Percentiles rank a stretch among this genome's conserved stretches.
These are phyloP conservation scores for Scopulariopsis brevicaulis DNA, from an alignment of 2,329 filamentous ascomycete species.

Conservation along the genomic window DNA sequence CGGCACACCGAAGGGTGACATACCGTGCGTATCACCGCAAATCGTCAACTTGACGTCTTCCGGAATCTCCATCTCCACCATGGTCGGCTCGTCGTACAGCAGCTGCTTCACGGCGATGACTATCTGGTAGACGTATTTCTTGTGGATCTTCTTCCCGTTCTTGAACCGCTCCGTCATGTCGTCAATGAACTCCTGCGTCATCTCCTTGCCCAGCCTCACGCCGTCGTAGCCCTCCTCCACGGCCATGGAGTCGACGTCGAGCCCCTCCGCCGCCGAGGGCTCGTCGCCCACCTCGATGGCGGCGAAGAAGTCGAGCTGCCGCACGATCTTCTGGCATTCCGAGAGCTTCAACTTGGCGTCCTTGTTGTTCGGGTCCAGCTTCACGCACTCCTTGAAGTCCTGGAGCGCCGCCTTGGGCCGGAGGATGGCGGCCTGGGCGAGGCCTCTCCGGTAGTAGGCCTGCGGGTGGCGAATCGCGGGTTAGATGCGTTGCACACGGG, in stretches of 20 bases:
- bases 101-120: constrained; percentile 81
- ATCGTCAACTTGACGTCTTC: constrained; percentile 75
- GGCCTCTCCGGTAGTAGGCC: constrained; percentile 90
- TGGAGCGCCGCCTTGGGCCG: constrained; percentile 77
- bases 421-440: constrained; percentile 84
- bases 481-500: background rate
- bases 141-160: constrained; percentile 86
- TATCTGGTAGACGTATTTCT: constrained; percentile 97
- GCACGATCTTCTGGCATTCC: constrained; percentile 91
- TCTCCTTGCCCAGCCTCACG: constrained; percentile 61
- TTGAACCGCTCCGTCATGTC: constrained; percentile 97
- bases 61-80: constrained; percentile 85
- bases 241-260: constrained; percentile 76
- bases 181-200: constrained; percentile 94
- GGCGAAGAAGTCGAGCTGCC: constrained; percentile 82
- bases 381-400: constrained; percentile 86
- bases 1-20: constrained; percentile 15
- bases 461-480: constrained; percentile 20
- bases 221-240: constrained; percentile 84
- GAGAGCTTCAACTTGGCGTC: constrained; percentile 84
- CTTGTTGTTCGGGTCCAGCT: constrained; percentile 77
- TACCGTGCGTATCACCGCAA: constrained; percentile 94
- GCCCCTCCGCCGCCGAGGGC: constrained; percentile 80
- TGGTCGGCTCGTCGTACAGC: constrained; percentile 85
- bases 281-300: constrained; percentile 91